Percentiles rank a stretch among this genome's conserved stretches.
Conservation (phyloP, 768 basidiomycete genomes). For the Tephrocybe sp. region DNA sequence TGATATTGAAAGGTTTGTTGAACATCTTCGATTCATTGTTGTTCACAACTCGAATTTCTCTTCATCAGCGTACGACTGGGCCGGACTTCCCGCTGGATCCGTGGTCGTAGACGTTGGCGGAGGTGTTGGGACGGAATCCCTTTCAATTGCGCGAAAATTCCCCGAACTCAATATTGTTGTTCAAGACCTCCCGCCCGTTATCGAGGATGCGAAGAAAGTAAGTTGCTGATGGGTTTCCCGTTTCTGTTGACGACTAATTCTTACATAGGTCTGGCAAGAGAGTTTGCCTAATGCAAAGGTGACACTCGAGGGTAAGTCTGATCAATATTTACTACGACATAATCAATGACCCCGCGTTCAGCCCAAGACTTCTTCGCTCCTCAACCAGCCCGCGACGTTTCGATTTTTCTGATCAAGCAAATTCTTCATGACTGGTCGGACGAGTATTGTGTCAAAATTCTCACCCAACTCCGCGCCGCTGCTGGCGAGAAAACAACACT, state of each 20-base stretch:
- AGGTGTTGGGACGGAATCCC: constrained; percentile 27
- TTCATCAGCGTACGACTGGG: constrained; percentile 21
- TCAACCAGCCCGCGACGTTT: constrained; percentile 35
- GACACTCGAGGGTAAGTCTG: not conserved
- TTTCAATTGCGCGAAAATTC: constrained; percentile 24
- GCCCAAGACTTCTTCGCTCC: constrained; percentile 55
- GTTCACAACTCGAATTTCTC: not conserved
- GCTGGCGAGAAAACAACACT: constrained; percentile 27
- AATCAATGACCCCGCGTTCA: constrained; percentile 6
- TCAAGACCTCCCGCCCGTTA: constrained; percentile 29
- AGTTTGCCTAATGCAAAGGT: not conserved
- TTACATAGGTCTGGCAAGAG: not conserved
- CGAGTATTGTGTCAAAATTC: constrained; percentile 22
- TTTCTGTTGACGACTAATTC: not conserved
- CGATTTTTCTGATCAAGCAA: constrained; percentile 48
- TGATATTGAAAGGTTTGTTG: constrained; percentile 7
- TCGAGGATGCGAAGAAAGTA: constrained; percentile 22
- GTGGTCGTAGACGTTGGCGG: constrained; percentile 34
- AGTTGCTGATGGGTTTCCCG: not conserved
- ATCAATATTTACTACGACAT: not conserved
- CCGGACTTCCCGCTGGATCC: constrained; percentile 9
- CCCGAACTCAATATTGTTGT: constrained; percentile 31
- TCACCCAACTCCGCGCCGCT: constrained; percentile 27
- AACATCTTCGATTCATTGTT: not conserved
- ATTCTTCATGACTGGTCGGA: constrained; percentile 61